Percentiles rank a stretch among this genome's conserved stretches.
Conservation (phyloP, 371 early-diverging fungal genomes). For the Circinella minor region DNA sequence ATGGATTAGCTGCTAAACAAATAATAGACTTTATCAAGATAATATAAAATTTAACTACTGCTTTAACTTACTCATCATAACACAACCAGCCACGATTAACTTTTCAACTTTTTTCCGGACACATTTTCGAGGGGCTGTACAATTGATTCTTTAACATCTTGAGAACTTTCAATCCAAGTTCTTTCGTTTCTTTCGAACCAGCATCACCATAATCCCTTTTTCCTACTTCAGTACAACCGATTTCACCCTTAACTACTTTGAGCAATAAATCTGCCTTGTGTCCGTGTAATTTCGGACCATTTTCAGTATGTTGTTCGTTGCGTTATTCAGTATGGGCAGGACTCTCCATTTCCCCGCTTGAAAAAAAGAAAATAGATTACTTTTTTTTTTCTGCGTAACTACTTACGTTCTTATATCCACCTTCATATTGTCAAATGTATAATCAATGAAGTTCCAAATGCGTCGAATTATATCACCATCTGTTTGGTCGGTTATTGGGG, state of each 20-base stretch:
- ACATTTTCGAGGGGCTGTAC: too few relatives aligned
- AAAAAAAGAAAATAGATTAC: constrained; percentile 5
- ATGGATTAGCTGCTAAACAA: too few relatives aligned
- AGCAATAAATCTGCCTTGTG: constrained; percentile 14
- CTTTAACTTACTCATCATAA: too few relatives aligned
- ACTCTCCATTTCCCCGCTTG: constrained; percentile 9
- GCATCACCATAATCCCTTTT: constrained; percentile 11
- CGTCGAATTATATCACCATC: too few relatives aligned
- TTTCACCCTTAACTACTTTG: constrained; percentile 7
- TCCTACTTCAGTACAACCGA: constrained; percentile 14
- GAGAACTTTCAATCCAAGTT: constrained; percentile 3
- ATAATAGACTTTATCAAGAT: too few relatives aligned
- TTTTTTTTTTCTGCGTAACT: background rate
- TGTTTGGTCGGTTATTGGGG: too few relatives aligned
- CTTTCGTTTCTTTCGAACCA: constrained; percentile 13
- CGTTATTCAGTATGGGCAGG: constrained; percentile 2
- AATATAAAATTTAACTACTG: too few relatives aligned
- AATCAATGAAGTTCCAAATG: too few relatives aligned
- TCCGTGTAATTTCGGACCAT: constrained; percentile 14
- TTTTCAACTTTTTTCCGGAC: too few relatives aligned
- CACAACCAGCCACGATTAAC: too few relatives aligned
- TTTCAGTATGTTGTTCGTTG: constrained; percentile 1
- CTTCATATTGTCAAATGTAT: too few relatives aligned
- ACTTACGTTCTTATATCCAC: too few relatives aligned
- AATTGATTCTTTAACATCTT: constrained; percentile 12